Base-by-base conservation (phyloP, 768 basidiomycete genomes). In the Suillus subluteus region DNA sequence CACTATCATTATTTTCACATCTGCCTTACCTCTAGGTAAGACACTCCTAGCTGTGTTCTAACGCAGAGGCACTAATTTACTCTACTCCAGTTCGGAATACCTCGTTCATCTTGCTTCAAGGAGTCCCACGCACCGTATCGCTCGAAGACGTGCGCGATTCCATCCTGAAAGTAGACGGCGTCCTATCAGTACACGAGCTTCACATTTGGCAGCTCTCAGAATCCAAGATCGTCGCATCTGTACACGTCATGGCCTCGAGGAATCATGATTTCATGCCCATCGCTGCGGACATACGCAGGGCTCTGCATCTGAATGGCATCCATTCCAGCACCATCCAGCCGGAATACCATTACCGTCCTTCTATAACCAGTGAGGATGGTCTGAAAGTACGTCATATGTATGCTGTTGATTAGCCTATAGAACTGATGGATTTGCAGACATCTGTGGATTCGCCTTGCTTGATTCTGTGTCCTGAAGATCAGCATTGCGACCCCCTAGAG, bases 121-220 rank as follows among this genome's bases (percentile, higher is more conserved):
- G 94, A 58, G 97, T 98, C 1, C 98, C 98, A 0, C 82, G 91
- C 4, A 91, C 90, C 26, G 86, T 99, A 32, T 95, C 95, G 0
- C 83, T 99, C 30, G 95, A 97, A 26, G 88, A 90, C 69, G 91
- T 99, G 26, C 88, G 91, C 54, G 79, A 82, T 21, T 88, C 91
- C 6, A 97, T 99, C 64, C 82, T 92, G 18, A 81, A 81, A 3
- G 92, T 98, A 30, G 85, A 91, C 4, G 97, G 98, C 61, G 98
- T 92, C 32, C 77, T 87, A 64, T 87, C 88, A 21, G 82, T 99
- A 37, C 98, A 99, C 73, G 95, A 98, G 74, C 84, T 99, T 30
- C 98, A 99, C 79, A 88, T 99, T 64, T 99, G 98, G 98, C 95
- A 97, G 73, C 86, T 99, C 58, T 96, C 95, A 16, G 98, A 99